Evolutionary conservation across 257 asterid genomes (phyloP).

Genomic region (Misopates orontium): DNA sequence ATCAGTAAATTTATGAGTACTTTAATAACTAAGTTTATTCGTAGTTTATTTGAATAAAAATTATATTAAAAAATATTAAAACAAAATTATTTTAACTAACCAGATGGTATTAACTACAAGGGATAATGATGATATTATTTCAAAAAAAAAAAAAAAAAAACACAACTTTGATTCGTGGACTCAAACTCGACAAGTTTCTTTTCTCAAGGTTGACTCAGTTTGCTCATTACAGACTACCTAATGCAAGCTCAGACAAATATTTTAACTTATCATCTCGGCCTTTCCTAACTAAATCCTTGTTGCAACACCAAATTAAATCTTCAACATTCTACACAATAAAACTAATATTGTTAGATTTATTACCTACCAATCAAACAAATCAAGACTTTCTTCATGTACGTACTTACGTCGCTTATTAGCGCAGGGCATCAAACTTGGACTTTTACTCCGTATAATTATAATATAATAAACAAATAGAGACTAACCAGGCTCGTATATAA

Average conservation of each 20-base stretch:
- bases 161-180: too few species aligned
- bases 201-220: neutral
- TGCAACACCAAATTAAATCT: conserved; percentile 1
- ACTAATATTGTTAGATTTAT: neutral
- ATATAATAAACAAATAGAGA: too few species aligned
- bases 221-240: neutral
- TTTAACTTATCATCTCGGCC: conserved; percentile 26
- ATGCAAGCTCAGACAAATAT: neutral
- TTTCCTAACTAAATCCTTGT: conserved; percentile 24
- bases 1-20: too few species aligned
- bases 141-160: too few species aligned
- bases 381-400: conserved; percentile 26
- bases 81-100: too few species aligned
- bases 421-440: conserved; percentile 16
- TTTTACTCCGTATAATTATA: conserved; percentile 5
- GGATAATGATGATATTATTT: too few species aligned
- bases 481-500: neutral
- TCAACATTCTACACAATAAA: neutral
- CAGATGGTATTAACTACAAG: too few species aligned
- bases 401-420: conserved; percentile 7
- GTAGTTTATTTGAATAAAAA: too few species aligned
- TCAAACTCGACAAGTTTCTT: neutral
- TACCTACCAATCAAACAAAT: conserved; percentile 33
- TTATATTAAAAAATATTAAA: too few species aligned
- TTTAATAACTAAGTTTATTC: too few species aligned